Conservation (phyloP, 2,329 filamentous ascomycete species). For the Fusarium torulosum region DNA sequence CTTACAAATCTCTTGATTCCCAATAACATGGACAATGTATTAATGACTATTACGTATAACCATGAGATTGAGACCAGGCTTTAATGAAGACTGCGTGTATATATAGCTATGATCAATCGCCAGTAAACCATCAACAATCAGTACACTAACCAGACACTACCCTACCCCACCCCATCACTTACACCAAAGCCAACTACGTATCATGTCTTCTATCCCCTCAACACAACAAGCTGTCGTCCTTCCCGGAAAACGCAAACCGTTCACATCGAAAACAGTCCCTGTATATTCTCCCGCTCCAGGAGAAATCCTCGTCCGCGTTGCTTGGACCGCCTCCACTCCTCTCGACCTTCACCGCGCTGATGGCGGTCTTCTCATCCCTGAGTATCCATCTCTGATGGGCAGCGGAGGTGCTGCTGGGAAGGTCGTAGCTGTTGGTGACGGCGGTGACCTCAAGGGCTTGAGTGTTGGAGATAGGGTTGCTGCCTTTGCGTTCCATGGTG, state of each 20-base stretch:
- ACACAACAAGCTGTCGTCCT: conserved; percentile 74
- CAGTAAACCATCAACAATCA: too few species aligned
- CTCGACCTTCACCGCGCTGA: conserved; percentile 73
- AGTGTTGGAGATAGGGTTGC: conserved; percentile 67
- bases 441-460: conserved; percentile 56
- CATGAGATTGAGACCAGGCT: not conserved
- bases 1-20: conserved; percentile 19
- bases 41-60: not conserved
- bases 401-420: conserved; percentile 64
- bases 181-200: not conserved
- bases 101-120: not conserved
- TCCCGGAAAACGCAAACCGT: conserved; percentile 62
- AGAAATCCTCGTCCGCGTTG: conserved; percentile 66
- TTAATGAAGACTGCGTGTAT: not conserved
- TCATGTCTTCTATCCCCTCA: conserved; percentile 63
- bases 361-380: conserved; percentile 65
- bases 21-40: not conserved
- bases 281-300: conserved; percentile 53
- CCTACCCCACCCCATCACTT: not conserved
- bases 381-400: conserved; percentile 64
- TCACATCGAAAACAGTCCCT: conserved; percentile 66
- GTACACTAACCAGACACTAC: not conserved
- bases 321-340: conserved; percentile 71
- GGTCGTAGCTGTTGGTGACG: conserved; percentile 63
- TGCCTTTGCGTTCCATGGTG: conserved; percentile 63